phyloP scores from a whole-genome alignment of 257 asterid genomes.

The Jasminum sambac region DNA sequence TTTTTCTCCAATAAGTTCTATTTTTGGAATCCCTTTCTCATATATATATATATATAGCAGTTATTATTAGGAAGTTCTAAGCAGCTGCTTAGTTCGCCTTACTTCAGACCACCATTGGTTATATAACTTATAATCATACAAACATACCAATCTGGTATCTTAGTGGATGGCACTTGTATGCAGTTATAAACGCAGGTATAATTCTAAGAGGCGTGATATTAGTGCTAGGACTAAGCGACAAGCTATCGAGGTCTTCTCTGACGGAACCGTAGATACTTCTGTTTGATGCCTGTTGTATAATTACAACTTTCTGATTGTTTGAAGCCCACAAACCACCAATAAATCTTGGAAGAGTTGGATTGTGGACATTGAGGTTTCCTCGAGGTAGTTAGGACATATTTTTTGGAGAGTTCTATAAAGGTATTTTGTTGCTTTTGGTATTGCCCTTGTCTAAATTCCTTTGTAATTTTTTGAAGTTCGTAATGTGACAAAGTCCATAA shows the following conservation, averaged over 20 bases:
- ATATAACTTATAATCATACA: neutral
- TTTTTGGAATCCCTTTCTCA: too few relatives aligned
- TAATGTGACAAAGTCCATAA: neutral
- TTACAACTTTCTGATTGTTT: neutral
- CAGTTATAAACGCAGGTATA: conserved; percentile 16
- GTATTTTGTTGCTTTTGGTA: conserved; percentile 19
- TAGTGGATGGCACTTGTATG: neutral
- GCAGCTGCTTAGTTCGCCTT: too few relatives aligned
- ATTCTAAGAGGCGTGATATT: conserved; percentile 39
- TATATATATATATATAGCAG: too few relatives aligned
- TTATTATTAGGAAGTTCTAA: neutral
- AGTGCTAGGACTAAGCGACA: conserved; percentile 21
- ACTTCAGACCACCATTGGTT: too few relatives aligned
- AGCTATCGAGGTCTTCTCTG: too few relatives aligned
- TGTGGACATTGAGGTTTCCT: neutral
- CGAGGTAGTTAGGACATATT: neutral
- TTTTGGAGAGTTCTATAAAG: neutral
- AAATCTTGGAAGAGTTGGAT: conserved; percentile 10
- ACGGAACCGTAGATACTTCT: too few relatives aligned
- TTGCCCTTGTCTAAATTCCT: neutral
- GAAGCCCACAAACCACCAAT: neutral
- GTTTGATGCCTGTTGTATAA: too few relatives aligned
- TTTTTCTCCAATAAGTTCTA: too few relatives aligned
- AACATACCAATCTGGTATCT: too few relatives aligned
- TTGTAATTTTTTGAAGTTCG: neutral